phyloP scores from a whole-genome alignment of 805 yeast species.

The Clavispora vitiphila region DNA sequence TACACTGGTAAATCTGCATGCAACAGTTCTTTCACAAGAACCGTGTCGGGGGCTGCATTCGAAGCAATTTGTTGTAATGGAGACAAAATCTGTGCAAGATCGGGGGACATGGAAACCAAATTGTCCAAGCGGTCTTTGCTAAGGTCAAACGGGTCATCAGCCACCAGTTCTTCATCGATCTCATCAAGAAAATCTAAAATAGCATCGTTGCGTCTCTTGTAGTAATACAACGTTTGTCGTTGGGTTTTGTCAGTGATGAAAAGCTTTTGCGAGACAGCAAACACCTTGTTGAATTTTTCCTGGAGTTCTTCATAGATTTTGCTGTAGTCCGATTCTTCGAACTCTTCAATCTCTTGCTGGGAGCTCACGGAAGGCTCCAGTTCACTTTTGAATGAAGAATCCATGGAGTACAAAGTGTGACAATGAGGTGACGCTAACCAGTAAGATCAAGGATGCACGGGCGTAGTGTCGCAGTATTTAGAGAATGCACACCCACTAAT shows the following conservation, averaged over 20 bases:
- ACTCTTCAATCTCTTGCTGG: not conserved
- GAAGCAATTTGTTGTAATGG: slow-evolving; percentile 15
- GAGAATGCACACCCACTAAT: no score
- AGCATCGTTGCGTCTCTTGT: slow-evolving; percentile 34
- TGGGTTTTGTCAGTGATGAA: slow-evolving; percentile 30
- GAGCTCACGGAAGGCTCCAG: not conserved
- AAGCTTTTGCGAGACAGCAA: slow-evolving; percentile 20
- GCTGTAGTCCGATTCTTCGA: slow-evolving; percentile 18
- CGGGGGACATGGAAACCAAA: slow-evolving; percentile 20
- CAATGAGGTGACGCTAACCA: not conserved
- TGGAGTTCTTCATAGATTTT: slow-evolving; percentile 25
- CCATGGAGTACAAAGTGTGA: not conserved
- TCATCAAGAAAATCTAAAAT: slow-evolving; percentile 25
- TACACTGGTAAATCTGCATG: slow-evolving; percentile 24
- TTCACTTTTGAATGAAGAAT: not conserved
- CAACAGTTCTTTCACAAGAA: slow-evolving; percentile 15
- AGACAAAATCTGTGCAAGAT: slow-evolving; percentile 12
- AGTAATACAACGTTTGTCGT: slow-evolving; percentile 29
- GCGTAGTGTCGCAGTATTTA: no score
- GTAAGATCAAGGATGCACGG: not conserved
- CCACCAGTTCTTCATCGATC: slow-evolving; percentile 8
- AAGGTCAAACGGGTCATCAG: slow-evolving; percentile 2
- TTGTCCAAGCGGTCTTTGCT: slow-evolving; percentile 19
- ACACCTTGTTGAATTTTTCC: slow-evolving; percentile 21
- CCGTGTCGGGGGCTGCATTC: slow-evolving; percentile 3